Evolutionary conservation across 768 basidiomycete species (phyloP).

Genomic region (Phanerochaete sordida): DNA sequence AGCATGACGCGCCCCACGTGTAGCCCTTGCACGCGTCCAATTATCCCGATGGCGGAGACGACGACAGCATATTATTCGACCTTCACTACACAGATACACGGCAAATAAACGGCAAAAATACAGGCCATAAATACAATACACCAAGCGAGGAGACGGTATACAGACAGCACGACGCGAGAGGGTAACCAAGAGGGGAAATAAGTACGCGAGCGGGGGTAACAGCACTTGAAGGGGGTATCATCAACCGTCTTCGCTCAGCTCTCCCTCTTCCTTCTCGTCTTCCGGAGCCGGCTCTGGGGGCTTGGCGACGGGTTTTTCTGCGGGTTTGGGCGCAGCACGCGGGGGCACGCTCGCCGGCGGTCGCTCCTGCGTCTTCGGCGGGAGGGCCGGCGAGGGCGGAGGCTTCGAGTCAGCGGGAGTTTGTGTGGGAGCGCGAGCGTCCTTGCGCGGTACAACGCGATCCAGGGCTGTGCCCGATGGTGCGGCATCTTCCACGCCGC

Average conservation of each 20-base stretch:
- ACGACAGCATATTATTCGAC: not conserved
- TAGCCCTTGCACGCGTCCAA: not conserved
- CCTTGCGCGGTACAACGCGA: not conserved
- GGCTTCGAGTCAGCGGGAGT: conserved; percentile 2
- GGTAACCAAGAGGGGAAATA: not conserved
- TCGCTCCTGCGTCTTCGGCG: not conserved
- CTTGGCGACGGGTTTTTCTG: not conserved
- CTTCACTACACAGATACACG: not conserved
- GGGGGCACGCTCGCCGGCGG: not conserved
- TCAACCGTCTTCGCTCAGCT: conserved; percentile 13
- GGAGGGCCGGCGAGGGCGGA: not conserved
- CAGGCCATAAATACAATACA: not conserved
- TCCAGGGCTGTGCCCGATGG: not conserved
- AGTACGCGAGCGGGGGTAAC: not conserved
- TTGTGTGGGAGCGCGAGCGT: not conserved
- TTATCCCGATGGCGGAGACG: not conserved
- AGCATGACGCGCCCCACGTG: not conserved
- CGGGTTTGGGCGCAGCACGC: not conserved
- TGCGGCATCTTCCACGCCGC: not conserved
- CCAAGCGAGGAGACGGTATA: not conserved
- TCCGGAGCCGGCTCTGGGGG: not conserved
- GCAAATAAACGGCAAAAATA: not conserved
- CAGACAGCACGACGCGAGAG: not conserved
- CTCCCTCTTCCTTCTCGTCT: conserved; percentile 19
- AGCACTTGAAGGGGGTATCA: not conserved